Percentiles rank a stretch among this genome's conserved stretches.
Evolutionary conservation across 805 yeast genomes (phyloP).

Genomic region (Wickerhamomyces ciferrii): DNA sequence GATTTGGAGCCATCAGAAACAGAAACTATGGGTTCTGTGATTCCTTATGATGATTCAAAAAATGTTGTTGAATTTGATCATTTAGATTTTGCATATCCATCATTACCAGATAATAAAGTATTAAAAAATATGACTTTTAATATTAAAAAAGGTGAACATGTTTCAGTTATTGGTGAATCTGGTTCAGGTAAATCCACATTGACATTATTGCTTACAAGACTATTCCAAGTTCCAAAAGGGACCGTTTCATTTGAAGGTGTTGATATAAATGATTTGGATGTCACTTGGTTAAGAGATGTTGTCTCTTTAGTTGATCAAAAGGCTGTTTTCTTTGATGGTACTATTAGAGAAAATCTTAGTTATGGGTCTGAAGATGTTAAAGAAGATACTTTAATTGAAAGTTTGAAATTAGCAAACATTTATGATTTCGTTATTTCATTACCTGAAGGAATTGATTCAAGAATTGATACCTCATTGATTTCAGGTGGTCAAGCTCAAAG

Average conservation of each 20-base stretch:
- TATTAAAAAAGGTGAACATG: slow-evolving; percentile 40
- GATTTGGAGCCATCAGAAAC: slow-evolving; percentile 25
- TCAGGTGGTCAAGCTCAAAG: slow-evolving; percentile 94
- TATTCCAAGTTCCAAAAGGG: slow-evolving; percentile 39
- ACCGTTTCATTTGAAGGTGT: slow-evolving; percentile 38
- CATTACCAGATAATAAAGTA: slow-evolving; percentile 22
- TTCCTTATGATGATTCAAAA: slow-evolving; percentile 18
- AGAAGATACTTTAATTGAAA: slow-evolving; percentile 31
- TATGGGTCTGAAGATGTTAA: slow-evolving; percentile 45
- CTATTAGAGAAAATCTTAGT: slow-evolving; percentile 63
- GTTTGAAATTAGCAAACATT: slow-evolving; percentile 43
- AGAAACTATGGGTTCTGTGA: slow-evolving; percentile 32
- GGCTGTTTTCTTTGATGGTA: slow-evolving; percentile 66
- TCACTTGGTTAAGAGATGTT: slow-evolving; percentile 41
- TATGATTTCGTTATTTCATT: slow-evolving; percentile 47
- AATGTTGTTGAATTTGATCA: slow-evolving; percentile 34
- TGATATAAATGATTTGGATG: slow-evolving; percentile 41
- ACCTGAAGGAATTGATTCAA: slow-evolving; percentile 55
- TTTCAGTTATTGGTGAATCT: slow-evolving; percentile 78
- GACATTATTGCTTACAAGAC: slow-evolving; percentile 45
- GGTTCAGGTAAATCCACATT: slow-evolving; percentile 93
- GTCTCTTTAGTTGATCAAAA: slow-evolving; percentile 74
- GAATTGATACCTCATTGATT: slow-evolving; percentile 45
- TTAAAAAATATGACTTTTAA: slow-evolving; percentile 38
- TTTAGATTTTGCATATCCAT: slow-evolving; percentile 46